A percentile compares a stretch with the other conserved stretches of the same genome.
Conservation (phyloP, 441 rosid genomes). For the Cnidoscolus chayamansa region DNA sequence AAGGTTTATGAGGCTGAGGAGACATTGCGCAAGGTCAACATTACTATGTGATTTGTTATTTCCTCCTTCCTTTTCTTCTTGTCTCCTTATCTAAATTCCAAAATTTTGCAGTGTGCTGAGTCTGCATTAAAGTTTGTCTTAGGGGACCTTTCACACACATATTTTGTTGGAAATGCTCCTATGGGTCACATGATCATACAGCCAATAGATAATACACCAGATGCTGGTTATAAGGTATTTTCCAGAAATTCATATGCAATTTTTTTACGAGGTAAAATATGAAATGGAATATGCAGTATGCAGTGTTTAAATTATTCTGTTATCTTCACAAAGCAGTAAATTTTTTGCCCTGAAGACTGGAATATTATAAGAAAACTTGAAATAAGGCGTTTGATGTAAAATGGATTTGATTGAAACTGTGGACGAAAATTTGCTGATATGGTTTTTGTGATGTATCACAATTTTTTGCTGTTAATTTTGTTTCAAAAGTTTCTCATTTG, state of each 20-base stretch:
- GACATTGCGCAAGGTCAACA: slow-evolving; percentile 72
- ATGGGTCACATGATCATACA: slow-evolving; percentile 76
- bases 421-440: background rate
- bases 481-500: background rate
- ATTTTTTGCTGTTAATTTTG: background rate
- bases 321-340: background rate
- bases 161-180: slow-evolving; percentile 93
- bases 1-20: slow-evolving; percentile 83
- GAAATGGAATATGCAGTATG: background rate
- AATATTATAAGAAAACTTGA: background rate
- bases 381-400: background rate
- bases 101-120: slow-evolving; percentile 72
- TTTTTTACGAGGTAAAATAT: background rate
- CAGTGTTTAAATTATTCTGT: background rate
- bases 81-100: slow-evolving; percentile 9
- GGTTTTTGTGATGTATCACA: background rate
- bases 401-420: background rate
- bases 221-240: slow-evolving; percentile 56
- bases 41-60: background rate
- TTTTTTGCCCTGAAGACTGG: background rate
- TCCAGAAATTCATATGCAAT: background rate
- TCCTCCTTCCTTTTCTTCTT: slow-evolving; percentile 9
- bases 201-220: slow-evolving; percentile 40
- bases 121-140: slow-evolving; percentile 70
- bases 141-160: slow-evolving; percentile 75